Percentiles rank a stretch among this genome's conserved stretches.
phyloP scores from a whole-genome alignment of 148 eudicot genomes.

The Amaranthus hypochondriacus region DNA sequence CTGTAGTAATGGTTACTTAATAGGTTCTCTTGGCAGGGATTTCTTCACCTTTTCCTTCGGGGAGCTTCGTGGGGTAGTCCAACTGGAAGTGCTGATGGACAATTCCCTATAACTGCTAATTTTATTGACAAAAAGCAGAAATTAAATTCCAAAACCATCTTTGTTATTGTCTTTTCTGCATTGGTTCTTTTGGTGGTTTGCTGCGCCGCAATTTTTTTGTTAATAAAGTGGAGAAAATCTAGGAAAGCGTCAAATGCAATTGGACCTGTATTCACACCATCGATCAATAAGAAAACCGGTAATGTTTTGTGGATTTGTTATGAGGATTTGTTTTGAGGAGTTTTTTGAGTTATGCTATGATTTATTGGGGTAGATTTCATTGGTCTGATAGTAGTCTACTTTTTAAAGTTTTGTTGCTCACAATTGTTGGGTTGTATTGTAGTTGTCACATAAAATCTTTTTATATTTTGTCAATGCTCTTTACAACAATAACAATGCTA shows the following conservation, averaged over 20 bases:
- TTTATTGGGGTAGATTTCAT: too few relatives aligned
- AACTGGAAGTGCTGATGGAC: constrained; percentile 51
- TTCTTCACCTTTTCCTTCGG: constrained; percentile 54
- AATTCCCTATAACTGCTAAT: constrained; percentile 70
- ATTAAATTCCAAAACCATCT: constrained; percentile 49
- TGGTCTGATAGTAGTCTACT: neutral
- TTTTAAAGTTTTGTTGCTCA: neutral
- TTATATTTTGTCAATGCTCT: too few relatives aligned
- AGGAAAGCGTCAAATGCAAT: constrained; percentile 62
- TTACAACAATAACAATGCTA: too few relatives aligned
- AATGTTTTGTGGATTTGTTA: constrained; percentile 7
- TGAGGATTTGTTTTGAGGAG: neutral
- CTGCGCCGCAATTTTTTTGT: constrained; percentile 48
- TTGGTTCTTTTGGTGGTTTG: constrained; percentile 58
- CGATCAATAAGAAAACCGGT: constrained; percentile 73
- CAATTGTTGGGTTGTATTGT: neutral
- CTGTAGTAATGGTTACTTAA: constrained; percentile 22
- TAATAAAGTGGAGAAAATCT: constrained; percentile 65
- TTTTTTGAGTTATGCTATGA: neutral
- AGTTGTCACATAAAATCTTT: too few relatives aligned
- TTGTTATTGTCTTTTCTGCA: constrained; percentile 66
- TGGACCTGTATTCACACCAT: constrained; percentile 62
- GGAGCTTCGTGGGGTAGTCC: constrained; percentile 44
- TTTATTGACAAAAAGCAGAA: constrained; percentile 47
- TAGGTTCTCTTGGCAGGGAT: constrained; percentile 47